These are phyloP conservation scores for Podaxis sp. DNA, from an alignment of 768 basidiomycete species.

Conservation along the genomic window DNA sequence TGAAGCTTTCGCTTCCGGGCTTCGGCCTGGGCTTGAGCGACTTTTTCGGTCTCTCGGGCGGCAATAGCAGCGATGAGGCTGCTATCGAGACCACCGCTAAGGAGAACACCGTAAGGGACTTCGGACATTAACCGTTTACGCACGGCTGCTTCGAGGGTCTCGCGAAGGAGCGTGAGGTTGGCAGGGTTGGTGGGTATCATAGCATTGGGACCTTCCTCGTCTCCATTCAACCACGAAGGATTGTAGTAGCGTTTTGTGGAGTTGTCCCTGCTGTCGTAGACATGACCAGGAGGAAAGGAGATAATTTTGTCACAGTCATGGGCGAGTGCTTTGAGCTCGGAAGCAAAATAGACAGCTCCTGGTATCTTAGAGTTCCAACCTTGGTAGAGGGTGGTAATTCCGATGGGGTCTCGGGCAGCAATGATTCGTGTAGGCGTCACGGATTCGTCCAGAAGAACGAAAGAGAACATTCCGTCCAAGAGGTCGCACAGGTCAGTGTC, in stretches of 20 bases:
- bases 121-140: conserved; percentile 96
- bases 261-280: conserved; percentile 83
- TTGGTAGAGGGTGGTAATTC: conserved; percentile 98
- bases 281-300: conserved; percentile 95
- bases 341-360: conserved; percentile 86
- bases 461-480: conserved; percentile 99
- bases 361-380: conserved; percentile 87
- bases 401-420: conserved; percentile 95
- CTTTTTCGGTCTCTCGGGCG: conserved; percentile 90
- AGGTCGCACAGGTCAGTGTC: conserved; percentile 72
- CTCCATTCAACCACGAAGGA: conserved; percentile 89
- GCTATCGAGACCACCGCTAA: conserved; percentile 94
- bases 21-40: conserved; percentile 77
- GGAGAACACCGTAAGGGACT: conserved; percentile 95
- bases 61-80: conserved; percentile 96
- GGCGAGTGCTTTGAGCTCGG: conserved; percentile 89
- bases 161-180: conserved; percentile 70
- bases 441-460: conserved; percentile 93
- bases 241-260: conserved; percentile 82
- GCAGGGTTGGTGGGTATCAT: conserved; percentile 56
- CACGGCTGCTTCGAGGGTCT: conserved; percentile 87
- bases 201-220: conserved; percentile 50
- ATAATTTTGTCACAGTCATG: conserved; percentile 94
- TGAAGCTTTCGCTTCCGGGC: conserved; percentile 59
- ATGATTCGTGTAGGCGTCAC: conserved; percentile 87